Conservation (phyloP, 2,329 filamentous ascomycete genomes). For the Tolypocladium ovalisporum region DNA sequence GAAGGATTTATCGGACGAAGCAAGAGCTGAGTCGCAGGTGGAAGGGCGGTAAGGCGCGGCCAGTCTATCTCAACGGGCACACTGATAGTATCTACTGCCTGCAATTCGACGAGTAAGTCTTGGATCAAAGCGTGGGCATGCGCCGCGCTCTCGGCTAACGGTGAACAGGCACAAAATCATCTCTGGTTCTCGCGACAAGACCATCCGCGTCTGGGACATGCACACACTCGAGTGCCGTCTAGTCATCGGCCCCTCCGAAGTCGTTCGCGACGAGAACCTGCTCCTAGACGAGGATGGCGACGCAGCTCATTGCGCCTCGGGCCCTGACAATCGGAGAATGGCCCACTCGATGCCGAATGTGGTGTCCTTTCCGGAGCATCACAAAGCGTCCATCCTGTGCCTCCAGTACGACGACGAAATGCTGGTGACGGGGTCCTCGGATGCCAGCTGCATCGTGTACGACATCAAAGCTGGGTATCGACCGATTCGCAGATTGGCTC, state of each 20-base stretch:
- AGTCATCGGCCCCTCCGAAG: conserved; percentile 69
- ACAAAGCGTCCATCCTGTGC: conserved; percentile 88
- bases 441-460: conserved; percentile 86
- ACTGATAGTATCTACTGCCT: conserved; percentile 95
- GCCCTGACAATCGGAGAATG: conserved; percentile 34
- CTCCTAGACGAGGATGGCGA: conserved; percentile 40
- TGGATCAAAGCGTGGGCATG: too few species aligned
- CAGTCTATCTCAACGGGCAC: conserved; percentile 87
- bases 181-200: conserved; percentile 89
- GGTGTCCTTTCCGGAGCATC: conserved; percentile 54
- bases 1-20: conserved; percentile 69
- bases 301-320: conserved; percentile 44
- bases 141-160: conserved; percentile 19
- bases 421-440: conserved; percentile 89
- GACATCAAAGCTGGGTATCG: conserved; percentile 68
- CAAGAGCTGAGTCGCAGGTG: conserved; percentile 68
- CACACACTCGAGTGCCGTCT: conserved; percentile 75
- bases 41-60: conserved; percentile 65
- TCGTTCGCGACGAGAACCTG: conserved; percentile 42
- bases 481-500: conserved; percentile 65
- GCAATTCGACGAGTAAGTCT: conserved; percentile 84
- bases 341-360: conserved; percentile 40
- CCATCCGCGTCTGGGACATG: conserved; percentile 93
- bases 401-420: conserved; percentile 90
- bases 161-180: conserved; percentile 75